Conservation (phyloP, 73 alveolate species). For the Paraurostyla sp. region DNA sequence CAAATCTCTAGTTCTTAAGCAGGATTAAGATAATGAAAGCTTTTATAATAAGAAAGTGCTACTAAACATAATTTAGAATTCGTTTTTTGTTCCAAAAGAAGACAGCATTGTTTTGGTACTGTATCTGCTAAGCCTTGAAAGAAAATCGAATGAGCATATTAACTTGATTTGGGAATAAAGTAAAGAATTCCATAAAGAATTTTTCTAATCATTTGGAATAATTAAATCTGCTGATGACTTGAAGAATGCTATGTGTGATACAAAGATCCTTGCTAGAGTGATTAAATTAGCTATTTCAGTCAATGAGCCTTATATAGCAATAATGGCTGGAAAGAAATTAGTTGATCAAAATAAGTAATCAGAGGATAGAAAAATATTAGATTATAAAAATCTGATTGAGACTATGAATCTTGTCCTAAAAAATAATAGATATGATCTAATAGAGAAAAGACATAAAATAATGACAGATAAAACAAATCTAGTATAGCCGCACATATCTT, state of each 20-base stretch:
- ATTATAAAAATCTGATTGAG: not conserved
- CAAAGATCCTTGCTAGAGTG: not conserved
- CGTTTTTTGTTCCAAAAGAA: not conserved
- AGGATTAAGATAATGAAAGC: conserved; percentile 4
- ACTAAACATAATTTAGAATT: not conserved
- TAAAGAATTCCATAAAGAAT: not conserved
- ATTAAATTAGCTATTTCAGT: not conserved
- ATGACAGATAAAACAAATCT: not conserved
- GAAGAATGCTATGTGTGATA: not conserved
- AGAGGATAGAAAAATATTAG: not conserved
- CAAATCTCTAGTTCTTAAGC: not conserved
- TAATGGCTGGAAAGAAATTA: not conserved
- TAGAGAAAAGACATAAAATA: not conserved
- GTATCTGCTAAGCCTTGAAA: not conserved
- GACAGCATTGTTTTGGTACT: not conserved
- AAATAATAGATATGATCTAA: not conserved
- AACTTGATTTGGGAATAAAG: not conserved
- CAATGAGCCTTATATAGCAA: conserved; percentile 54
- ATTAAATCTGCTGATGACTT: not conserved
- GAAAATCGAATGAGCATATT: not conserved
- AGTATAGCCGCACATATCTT: not conserved
- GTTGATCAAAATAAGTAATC: not conserved
- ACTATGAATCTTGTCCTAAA: not conserved
- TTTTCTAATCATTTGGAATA: not conserved
- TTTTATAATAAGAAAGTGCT: conserved; percentile 10